These are phyloP conservation scores for Aspergillus ochraceoroseus DNA, from an alignment of 2,329 filamentous ascomycete species.

Conservation along the genomic window DNA sequence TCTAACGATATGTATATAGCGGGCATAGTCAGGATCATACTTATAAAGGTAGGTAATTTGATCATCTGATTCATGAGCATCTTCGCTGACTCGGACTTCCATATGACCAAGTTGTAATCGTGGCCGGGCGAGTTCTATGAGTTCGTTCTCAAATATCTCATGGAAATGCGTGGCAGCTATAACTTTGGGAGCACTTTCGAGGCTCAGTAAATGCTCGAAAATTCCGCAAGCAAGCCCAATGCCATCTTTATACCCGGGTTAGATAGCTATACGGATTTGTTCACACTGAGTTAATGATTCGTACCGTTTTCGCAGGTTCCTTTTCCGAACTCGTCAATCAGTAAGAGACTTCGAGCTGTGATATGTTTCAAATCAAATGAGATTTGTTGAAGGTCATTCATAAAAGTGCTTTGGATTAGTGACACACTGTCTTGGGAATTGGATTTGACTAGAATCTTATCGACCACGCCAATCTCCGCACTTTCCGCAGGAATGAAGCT, in stretches of 20 bases:
- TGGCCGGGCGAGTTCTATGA: constrained; percentile 46
- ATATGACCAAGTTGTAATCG: constrained; percentile 55
- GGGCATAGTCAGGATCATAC: constrained; percentile 25
- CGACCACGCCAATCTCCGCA: constrained; percentile 78
- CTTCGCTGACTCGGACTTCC: constrained; percentile 49
- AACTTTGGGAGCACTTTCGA: constrained; percentile 53
- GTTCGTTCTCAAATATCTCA: constrained; percentile 51
- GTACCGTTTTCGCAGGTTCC: constrained; percentile 57
- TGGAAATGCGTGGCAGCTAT: constrained; percentile 62
- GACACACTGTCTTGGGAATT: constrained; percentile 63
- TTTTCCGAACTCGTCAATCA: constrained; percentile 90
- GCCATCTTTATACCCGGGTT: constrained; percentile 48
- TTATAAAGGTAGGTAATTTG: constrained; percentile 66
- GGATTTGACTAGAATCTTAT: constrained; percentile 85
- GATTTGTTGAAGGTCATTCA: constrained; percentile 84
- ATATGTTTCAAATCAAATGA: constrained; percentile 69
- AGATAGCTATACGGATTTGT: not conserved
- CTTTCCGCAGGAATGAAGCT: constrained; percentile 79
- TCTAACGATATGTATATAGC: too few relatives aligned
- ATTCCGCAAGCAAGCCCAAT: constrained; percentile 60
- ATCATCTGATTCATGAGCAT: constrained; percentile 44
- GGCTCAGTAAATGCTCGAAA: constrained; percentile 52
- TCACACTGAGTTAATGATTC: constrained; percentile 1
- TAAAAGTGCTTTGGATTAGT: constrained; percentile 60
- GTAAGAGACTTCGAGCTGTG: constrained; percentile 69